Percentiles rank a stretch among this genome's conserved stretches.
These are phyloP conservation scores for Rhytidiadelphus loreus DNA, from an alignment of 225 moss, liverwort and hornwort species.

Conservation along the genomic window DNA sequence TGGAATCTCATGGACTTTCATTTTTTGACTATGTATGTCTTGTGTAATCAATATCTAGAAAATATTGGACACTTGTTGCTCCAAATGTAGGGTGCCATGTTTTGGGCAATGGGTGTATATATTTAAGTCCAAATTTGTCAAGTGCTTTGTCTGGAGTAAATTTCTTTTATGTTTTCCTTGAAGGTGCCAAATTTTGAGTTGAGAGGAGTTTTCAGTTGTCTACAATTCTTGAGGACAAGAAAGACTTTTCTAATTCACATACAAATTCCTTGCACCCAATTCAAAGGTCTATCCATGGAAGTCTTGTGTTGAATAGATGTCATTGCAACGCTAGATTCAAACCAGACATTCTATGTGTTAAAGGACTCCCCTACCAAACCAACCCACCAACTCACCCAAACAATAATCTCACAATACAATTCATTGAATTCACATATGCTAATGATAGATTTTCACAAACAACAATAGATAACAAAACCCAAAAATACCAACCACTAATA, in stretches of 20 bases:
- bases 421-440: too few relatives aligned
- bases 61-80: neutral
- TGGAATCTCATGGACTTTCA: neutral
- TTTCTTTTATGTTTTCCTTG: neutral
- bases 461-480: too few relatives aligned
- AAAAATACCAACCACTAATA: too few relatives aligned
- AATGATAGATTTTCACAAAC: too few relatives aligned
- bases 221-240: neutral
- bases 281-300: neutral
- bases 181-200: too few relatives aligned
- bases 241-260: neutral
- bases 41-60: neutral
- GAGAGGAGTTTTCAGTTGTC: neutral
- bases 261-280: neutral
- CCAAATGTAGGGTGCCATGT: too few relatives aligned
- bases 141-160: neutral
- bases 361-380: too few relatives aligned
- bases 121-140: neutral
- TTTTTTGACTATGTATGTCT: neutral
- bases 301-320: too few relatives aligned
- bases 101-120: neutral
- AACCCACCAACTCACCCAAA: too few relatives aligned
- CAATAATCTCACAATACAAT: too few relatives aligned
- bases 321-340: too few relatives aligned
- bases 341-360: too few relatives aligned